Evolutionary conservation across 306 rosid genomes (phyloP), one percentile per base, ranked within the genome.

Genomic region (Pyrus pyrifolia): DNA sequence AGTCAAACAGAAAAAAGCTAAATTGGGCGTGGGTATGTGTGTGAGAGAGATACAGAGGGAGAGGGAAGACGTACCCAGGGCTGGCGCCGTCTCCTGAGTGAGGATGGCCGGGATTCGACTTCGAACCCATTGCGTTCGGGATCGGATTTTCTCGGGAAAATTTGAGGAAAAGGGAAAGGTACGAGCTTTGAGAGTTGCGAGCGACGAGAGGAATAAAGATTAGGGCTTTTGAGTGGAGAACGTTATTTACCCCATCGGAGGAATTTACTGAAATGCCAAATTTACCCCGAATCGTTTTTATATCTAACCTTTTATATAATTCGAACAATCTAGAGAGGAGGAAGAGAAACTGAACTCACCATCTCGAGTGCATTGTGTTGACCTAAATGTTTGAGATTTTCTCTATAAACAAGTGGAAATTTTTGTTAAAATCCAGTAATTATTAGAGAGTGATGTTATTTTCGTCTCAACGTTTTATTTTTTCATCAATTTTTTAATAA

Each of bases 51-150:
- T 4, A 62, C 18, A n/a, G 23, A 22, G 21, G 3, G n/a, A 21
- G 4, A 19, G 17, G 29, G 18, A 29, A 60, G 7, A 83, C 88
- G 33, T 65, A 91, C 98, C 98, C 98, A 38, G 97, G 97, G 78
- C 91, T 91, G 38, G 97, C 94, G 23, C 94, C 97, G 67, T 93
- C 94, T 40, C 97, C 93, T 19, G 90, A 70, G 79, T 87, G 93
- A 67, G 93, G 89, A 63, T 91, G 85, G 21, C 87, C 90, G 65
- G 67, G 30, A 83, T 84, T 89, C 72, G 87, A 73, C 70, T 90
- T 89, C 53, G 97, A 93, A 38, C 83, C 88, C 96, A 91, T 93
- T 71, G 73, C 31, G 15, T 40, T 11, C 21, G 42, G 11, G 5
- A 51, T 38, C 51, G 8, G 69, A 68, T 45, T 38, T 70, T 66